Conservation (phyloP, 2,329 filamentous ascomycete species). For the Nemania sp. region DNA sequence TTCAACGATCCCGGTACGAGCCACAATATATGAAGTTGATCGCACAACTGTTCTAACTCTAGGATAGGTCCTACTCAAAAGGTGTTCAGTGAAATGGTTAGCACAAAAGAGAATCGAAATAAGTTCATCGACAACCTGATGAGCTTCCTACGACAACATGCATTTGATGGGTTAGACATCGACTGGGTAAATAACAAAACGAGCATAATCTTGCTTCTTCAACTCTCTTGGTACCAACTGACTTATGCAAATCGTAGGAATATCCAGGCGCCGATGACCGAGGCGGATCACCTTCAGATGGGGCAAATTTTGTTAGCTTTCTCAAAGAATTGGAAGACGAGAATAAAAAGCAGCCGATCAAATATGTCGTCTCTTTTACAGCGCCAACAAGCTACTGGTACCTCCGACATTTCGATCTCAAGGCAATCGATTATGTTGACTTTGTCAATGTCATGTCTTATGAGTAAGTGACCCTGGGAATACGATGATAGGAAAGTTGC, state of each 20-base stretch:
- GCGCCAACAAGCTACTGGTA: constrained; percentile 17
- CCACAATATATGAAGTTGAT: too few species aligned
- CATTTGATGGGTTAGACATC: constrained; percentile 35
- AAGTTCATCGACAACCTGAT: constrained; percentile 32
- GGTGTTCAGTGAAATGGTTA: constrained; percentile 34
- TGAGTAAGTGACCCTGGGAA: too few species aligned
- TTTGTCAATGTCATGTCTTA: constrained; percentile 5
- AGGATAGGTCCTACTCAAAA: too few species aligned
- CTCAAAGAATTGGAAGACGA: constrained; percentile 48
- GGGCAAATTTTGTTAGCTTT: constrained; percentile 28
- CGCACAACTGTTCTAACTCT: too few species aligned
- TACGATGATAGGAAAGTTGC: not conserved
- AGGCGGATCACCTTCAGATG: constrained; percentile 29
- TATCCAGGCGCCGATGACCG: constrained; percentile 32
- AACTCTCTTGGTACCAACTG: too few species aligned
- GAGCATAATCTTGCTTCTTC: too few species aligned
- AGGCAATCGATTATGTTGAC: constrained; percentile 1
- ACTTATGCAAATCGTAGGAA: too few species aligned
- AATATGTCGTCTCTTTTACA: constrained; percentile 13
- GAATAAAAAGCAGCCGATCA: not conserved
- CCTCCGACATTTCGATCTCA: constrained; percentile 24
- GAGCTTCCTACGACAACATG: constrained; percentile 30
- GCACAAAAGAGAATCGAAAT: constrained; percentile 10
- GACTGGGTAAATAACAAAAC: too few species aligned
- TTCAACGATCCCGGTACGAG: constrained; percentile 41